Evolutionary conservation across 805 yeast genomes (phyloP).

Genomic region (Myxozyma vanderwaltii): DNA sequence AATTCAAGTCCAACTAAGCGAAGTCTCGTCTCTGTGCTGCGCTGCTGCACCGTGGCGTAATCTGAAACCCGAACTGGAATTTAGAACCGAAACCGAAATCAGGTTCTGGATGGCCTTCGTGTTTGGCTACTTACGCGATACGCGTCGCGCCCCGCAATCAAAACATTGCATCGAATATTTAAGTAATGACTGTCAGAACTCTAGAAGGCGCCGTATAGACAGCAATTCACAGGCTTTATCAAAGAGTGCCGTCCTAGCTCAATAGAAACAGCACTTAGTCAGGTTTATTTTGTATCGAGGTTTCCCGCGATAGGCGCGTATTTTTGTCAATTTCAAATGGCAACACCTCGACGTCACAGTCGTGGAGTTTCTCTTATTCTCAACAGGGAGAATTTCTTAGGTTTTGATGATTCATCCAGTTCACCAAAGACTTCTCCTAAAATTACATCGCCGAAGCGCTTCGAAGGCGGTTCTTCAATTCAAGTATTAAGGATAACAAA

Average conservation of each 20-base stretch:
- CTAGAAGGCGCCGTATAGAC: too few relatives aligned
- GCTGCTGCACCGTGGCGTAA: not conserved
- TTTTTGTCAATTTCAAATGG: too few relatives aligned
- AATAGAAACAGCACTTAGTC: too few relatives aligned
- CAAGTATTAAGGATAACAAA: constrained; percentile 1
- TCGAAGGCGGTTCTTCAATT: constrained; percentile 10
- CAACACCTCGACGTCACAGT: constrained; percentile 6
- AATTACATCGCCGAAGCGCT: constrained; percentile 1
- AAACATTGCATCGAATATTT: not conserved
- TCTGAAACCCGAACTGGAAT: not conserved
- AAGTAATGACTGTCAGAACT: too few relatives aligned
- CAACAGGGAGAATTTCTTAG: not conserved
- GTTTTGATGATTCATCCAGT: not conserved
- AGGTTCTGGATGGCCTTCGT: not conserved
- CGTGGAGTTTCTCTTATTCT: constrained; percentile 3
- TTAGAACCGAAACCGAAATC: not conserved
- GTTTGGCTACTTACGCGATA: not conserved
- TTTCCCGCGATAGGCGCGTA: too few relatives aligned
- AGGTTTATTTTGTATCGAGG: too few relatives aligned
- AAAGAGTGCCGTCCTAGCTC: too few relatives aligned
- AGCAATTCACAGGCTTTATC: too few relatives aligned
- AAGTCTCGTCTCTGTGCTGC: not conserved
- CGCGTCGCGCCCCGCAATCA: not conserved
- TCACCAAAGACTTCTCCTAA: constrained; percentile 12
- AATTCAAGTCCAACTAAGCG: not conserved